Conservation (phyloP, 768 basidiomycete genomes). For the Naganishia friedmannii region DNA sequence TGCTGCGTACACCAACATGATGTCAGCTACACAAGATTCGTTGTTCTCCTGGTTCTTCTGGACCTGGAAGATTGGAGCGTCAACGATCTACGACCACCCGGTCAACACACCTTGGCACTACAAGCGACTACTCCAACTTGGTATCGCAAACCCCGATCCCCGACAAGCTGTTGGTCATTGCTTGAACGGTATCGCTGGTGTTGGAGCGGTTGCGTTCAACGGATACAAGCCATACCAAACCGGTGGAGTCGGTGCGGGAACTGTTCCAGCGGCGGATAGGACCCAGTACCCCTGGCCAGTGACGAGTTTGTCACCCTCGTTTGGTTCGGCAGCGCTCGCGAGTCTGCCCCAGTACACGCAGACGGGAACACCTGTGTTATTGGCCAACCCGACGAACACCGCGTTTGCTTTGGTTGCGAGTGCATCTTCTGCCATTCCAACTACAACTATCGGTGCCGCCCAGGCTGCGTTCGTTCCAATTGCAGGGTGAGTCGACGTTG, state of each 20-base stretch:
- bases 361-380: slow-evolving; percentile 61
- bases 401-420: slow-evolving; percentile 1
- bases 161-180: slow-evolving; percentile 44
- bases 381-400: slow-evolving; percentile 58
- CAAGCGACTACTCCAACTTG: slow-evolving; percentile 78
- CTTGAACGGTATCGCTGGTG: slow-evolving; percentile 30
- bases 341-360: slow-evolving; percentile 65
- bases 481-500: slow-evolving; percentile 4
- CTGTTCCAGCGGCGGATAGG: slow-evolving; percentile 55
- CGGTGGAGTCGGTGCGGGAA: slow-evolving; percentile 47
- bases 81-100: slow-evolving; percentile 60
- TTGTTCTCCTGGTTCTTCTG: slow-evolving; percentile 96
- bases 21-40: slow-evolving; percentile 85
- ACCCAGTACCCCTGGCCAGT: slow-evolving; percentile 61
- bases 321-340: slow-evolving; percentile 53
- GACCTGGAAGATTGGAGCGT: slow-evolving; percentile 92
- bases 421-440: slow-evolving; percentile 13
- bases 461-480: slow-evolving; percentile 4
- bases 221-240: slow-evolving; percentile 47
- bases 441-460: slow-evolving; percentile 14
- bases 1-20: slow-evolving; percentile 65
- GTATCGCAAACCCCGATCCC: slow-evolving; percentile 73
- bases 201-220: slow-evolving; percentile 36
- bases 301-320: slow-evolving; percentile 55
- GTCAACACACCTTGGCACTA: slow-evolving; percentile 78